Evolutionary conservation across 192 early-diverging fungal genomes (phyloP).

Genomic region (Coemansia sp.): DNA sequence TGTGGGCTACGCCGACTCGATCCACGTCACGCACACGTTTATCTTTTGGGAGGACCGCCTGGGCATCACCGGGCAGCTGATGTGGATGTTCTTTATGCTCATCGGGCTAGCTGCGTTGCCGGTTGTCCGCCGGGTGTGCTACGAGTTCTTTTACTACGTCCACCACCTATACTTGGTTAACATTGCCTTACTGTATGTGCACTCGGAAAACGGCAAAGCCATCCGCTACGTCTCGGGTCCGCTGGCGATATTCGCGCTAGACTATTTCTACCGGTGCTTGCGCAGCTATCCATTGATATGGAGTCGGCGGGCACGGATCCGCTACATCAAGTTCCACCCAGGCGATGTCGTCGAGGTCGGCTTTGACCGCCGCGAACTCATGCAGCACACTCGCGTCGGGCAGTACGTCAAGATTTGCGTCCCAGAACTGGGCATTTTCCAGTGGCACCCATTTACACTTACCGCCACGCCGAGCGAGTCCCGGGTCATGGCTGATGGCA

Average conservation of each 20-base stretch:
- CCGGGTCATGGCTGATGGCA: slow-evolving; percentile 56
- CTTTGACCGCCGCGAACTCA: slow-evolving; percentile 57
- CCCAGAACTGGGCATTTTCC: slow-evolving; percentile 68
- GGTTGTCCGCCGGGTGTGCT: slow-evolving; percentile 57
- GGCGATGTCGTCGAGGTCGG: slow-evolving; percentile 71
- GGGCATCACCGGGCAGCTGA: slow-evolving; percentile 70
- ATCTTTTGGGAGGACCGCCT: slow-evolving; percentile 44
- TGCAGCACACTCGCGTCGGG: slow-evolving; percentile 56
- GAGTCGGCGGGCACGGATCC: slow-evolving; percentile 54
- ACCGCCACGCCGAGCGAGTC: slow-evolving; percentile 74
- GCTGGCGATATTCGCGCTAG: slow-evolving; percentile 54
- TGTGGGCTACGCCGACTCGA: slow-evolving; percentile 33
- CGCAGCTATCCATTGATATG: slow-evolving; percentile 52
- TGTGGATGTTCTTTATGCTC: slow-evolving; percentile 63
- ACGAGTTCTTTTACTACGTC: slow-evolving; percentile 79
- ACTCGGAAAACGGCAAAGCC: slow-evolving; percentile 63
- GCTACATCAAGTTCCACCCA: slow-evolving; percentile 72
- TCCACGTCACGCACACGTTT: slow-evolving; percentile 16
- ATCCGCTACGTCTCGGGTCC: slow-evolving; percentile 37
- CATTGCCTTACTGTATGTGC: slow-evolving; percentile 68
- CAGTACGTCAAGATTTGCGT: slow-evolving; percentile 78
- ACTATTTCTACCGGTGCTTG: slow-evolving; percentile 60
- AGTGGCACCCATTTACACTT: slow-evolving; percentile 84
- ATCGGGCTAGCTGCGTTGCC: slow-evolving; percentile 63
- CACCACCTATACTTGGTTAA: slow-evolving; percentile 77